These are phyloP conservation scores for Penicillium sp. DNA, from an alignment of 2,329 filamentous ascomycete genomes.

Conservation along the genomic window DNA sequence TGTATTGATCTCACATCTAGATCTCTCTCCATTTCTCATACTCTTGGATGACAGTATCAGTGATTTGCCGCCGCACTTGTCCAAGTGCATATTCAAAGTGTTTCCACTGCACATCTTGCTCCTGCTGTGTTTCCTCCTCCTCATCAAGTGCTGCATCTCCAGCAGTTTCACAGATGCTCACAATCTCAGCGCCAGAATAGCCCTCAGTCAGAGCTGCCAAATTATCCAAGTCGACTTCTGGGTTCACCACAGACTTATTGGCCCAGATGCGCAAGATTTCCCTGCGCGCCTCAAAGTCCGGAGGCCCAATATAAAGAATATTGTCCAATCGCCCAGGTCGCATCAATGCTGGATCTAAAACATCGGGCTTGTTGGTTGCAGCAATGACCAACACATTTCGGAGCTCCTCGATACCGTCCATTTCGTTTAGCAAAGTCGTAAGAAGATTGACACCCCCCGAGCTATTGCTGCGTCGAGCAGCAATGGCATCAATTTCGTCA, in stretches of 20 bases:
- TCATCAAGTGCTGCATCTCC: slow-evolving; percentile 53
- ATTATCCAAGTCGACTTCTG: slow-evolving; percentile 63
- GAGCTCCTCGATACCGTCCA: slow-evolving; percentile 88
- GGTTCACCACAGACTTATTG: slow-evolving; percentile 56
- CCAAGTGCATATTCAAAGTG: slow-evolving; percentile 47
- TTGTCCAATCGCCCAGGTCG: slow-evolving; percentile 82
- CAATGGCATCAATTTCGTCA: slow-evolving; percentile 91
- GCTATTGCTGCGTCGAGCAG: slow-evolving; percentile 52
- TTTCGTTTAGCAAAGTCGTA: slow-evolving; percentile 85
- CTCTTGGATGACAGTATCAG: slow-evolving; percentile 55
- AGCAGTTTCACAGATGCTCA: slow-evolving; percentile 56
- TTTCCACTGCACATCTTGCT: slow-evolving; percentile 37
- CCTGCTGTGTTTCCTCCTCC: slow-evolving; percentile 44
- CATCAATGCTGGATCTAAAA: slow-evolving; percentile 80
- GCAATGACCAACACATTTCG: slow-evolving; percentile 83
- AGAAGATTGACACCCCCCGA: slow-evolving; percentile 71
- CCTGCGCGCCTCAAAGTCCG: slow-evolving; percentile 67
- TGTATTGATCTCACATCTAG: slow-evolving; percentile 3
- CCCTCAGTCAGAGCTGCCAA: slow-evolving; percentile 68
- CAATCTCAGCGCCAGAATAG: slow-evolving; percentile 82
- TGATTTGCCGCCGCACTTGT: slow-evolving; percentile 58
- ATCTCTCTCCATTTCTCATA: slow-evolving; percentile 56
- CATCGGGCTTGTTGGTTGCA: slow-evolving; percentile 86
- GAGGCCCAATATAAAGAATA: slow-evolving; percentile 80
- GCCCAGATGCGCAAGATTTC: slow-evolving; percentile 73